Conservation (phyloP, 2,329 filamentous ascomycete species). For the Botrytis tulipae region DNA sequence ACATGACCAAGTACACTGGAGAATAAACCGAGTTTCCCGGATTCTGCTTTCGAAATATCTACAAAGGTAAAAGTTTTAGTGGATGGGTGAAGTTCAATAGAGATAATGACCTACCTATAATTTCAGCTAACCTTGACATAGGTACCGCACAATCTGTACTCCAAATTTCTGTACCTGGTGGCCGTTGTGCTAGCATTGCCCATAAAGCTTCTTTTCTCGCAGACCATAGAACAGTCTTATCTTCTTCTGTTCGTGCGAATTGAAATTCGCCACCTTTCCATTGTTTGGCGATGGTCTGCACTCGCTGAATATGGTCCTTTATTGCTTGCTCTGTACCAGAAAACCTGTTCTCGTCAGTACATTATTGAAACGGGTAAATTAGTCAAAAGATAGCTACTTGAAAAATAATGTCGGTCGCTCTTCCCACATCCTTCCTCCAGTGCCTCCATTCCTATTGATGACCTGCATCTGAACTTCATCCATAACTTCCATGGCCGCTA, state of each 20-base stretch:
- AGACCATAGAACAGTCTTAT: slow-evolving; percentile 74
- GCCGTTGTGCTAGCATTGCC: slow-evolving; percentile 71
- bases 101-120: slow-evolving; percentile 49
- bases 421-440: slow-evolving; percentile 65
- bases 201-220: slow-evolving; percentile 78
- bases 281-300: slow-evolving; percentile 62
- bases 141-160: slow-evolving; percentile 83
- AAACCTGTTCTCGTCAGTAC: slow-evolving; percentile 45
- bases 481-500: slow-evolving; percentile 64
- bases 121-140: slow-evolving; percentile 68
- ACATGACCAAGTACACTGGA: slow-evolving; percentile 84
- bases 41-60: slow-evolving; percentile 77
- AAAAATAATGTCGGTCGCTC: slow-evolving; percentile 77
- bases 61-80: background rate
- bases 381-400: slow-evolving; percentile 46
- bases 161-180: slow-evolving; percentile 63
- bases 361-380: rapidly evolving
- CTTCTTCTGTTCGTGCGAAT: slow-evolving; percentile 67
- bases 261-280: slow-evolving; percentile 67
- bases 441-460: slow-evolving; percentile 69
- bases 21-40: slow-evolving; percentile 73
- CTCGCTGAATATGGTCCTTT: slow-evolving; percentile 68
- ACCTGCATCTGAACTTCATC: slow-evolving; percentile 83
- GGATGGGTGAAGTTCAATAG: background rate
- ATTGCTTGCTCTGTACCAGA: slow-evolving; percentile 73